Evolutionary conservation across 2,329 filamentous ascomycete species (phyloP), one percentile per base, ranked within the genome.

Genomic region (Diaporthe sp.): DNA sequence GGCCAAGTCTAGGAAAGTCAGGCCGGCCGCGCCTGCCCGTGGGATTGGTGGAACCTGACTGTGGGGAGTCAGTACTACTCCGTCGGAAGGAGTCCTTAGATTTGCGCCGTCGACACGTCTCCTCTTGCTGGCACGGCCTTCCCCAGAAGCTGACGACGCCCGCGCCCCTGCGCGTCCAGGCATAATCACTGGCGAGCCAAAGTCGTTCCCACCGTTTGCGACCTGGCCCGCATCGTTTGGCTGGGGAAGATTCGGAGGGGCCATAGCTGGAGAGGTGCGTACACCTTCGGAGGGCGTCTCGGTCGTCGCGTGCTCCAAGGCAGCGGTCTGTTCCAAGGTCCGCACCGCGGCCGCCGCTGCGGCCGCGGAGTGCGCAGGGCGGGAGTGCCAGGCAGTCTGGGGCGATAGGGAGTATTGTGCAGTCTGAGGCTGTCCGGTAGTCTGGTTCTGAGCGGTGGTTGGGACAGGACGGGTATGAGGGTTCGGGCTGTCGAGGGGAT

Each of bases 401-500:
- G 68, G 25, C 47, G 55, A 25, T 5, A 44, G 9, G 42, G 56
- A 27, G 15, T 12, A 22, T 44, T 65, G 42, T 7, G 42, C 51
- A 19, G 55, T n/a, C n/a, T n/a, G n/a, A n/a, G n/a, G 15, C 42
- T 32, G 35, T 44, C 27, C 53, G 30, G 68, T n/a, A 8, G 42
- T 56, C 42, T 75, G 55, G 39, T 53, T 32, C 37, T 70, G 69
- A 13, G 71, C 15, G 10, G 71, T 74, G 75, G 78, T 32, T n/a
- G 55, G 32, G 37, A 78, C 78, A 76, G 80, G 78, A 80, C 79
- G 73, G 76, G 78, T 58, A 30, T 55, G 39, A 69, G 75, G 72
- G 77, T 79, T 78, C 76, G 85, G 79, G 78, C 83, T 83, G 74
- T 84, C 80, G 79, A 78, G 75, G 77, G 80, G 66, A 72, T 78